Evolutionary conservation across 2,329 filamentous ascomycete genomes (phyloP), one percentile per base, ranked within the genome.

Genomic region (Fusarium ramigenum): DNA sequence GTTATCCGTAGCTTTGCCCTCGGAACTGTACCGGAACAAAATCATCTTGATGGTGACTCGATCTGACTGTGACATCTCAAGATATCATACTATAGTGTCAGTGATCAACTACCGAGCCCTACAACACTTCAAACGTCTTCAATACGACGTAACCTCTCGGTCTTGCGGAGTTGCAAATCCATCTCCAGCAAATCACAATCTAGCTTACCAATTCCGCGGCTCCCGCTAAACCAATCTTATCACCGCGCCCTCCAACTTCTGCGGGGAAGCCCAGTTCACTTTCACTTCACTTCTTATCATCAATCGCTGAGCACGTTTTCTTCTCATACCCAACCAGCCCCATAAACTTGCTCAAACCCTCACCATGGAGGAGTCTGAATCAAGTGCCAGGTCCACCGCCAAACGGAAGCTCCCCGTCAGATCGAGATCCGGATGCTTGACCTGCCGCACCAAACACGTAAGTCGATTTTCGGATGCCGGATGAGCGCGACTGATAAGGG

Each of bases 391-490:
- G 8, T 16, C 63, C 23, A 28, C 28, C 5, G 44, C 28, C 23
- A 73, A 74, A 49, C 60, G 47, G 25, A 74, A 58, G 25, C n/a
- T 74, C 8, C 54, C 71, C 25, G 19, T 65, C 1, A 50, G 71
- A 14, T 73, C 71, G 14, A 60, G 71, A 49, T 74, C 71, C 15
- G 71, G 71, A 4, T 73, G 71, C 30, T 52, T 73, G 56, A 73
- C 71, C 4, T 73, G 71, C 19, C 57, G 71, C 36, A 68, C 60
- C 39, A 73, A 73, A 59, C 71, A 73, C 59, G 71, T 72, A 52
- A 39, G 59, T 70, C 15, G 8, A 43, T 28, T 7, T 14, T 25
- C 23, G 32, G 9, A 19, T 21, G 21, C 9, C 34, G 18, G 10
- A 19, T 8, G 15, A 36, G 2, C 25, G 34, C n/a, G 19, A 54